Evolutionary conservation across 2,329 filamentous ascomycete genomes (phyloP).

Genomic region (Pseudocercospora fijiensis): DNA sequence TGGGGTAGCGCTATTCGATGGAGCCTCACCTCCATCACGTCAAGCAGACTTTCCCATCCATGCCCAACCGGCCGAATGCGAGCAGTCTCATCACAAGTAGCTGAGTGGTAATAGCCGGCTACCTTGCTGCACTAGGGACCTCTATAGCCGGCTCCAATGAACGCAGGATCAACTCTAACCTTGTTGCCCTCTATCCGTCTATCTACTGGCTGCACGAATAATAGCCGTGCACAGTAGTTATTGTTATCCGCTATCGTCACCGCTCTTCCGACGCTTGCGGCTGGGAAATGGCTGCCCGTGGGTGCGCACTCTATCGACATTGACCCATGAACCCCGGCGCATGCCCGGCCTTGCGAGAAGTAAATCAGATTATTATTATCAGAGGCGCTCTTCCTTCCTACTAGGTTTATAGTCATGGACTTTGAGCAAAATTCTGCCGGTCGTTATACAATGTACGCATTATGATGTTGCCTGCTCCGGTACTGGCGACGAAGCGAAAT

Average conservation of each 20-base stretch:
- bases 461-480: conserved; percentile 17
- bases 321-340: background rate
- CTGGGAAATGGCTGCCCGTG: background rate
- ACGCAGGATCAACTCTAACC: conserved; percentile 13
- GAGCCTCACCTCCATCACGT: background rate
- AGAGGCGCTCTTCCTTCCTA: background rate
- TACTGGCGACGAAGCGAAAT: conserved; percentile 13
- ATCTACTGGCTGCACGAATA: conserved; percentile 6
- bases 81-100: background rate
- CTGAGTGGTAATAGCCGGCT: conserved; percentile 1
- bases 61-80: background rate
- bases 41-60: background rate
- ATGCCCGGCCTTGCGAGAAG: background rate
- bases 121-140: background rate
- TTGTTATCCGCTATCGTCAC: background rate
- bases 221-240: background rate
- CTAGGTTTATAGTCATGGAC: no score
- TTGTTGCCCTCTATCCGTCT: conserved; percentile 2
- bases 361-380: conserved; percentile 1
- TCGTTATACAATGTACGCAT: conserved; percentile 8
- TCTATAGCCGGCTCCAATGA: background rate
- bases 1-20: background rate
- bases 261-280: background rate
- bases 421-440: background rate
- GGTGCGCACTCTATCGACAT: background rate